Conservation (phyloP, 345 rosid genomes). For the Gynandropsis gynandra region DNA sequence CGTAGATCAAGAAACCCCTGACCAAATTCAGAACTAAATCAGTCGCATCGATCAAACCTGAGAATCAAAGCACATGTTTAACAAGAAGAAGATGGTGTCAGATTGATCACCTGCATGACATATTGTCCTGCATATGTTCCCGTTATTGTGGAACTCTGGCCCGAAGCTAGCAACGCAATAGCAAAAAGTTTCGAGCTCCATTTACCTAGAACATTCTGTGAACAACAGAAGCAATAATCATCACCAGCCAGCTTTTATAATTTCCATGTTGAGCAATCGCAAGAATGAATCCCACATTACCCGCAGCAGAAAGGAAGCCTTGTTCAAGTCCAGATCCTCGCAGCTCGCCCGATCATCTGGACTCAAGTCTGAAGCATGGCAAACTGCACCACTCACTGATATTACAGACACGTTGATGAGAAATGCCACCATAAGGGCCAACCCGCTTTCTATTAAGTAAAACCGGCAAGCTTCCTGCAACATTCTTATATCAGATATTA, state of each 20-base stretch:
- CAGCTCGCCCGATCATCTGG: slow-evolving; percentile 56
- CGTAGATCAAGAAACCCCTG: slow-evolving; percentile 82
- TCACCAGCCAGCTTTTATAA: background rate
- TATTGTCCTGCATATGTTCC: slow-evolving; percentile 99
- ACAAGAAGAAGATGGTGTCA: background rate
- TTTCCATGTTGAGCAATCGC: background rate
- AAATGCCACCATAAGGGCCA: slow-evolving; percentile 76
- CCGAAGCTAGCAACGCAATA: slow-evolving; percentile 83
- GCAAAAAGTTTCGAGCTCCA: slow-evolving; percentile 98
- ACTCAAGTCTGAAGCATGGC: slow-evolving; percentile 53
- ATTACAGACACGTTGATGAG: slow-evolving; percentile 86
- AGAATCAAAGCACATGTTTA: too few species aligned
- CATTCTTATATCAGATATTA: background rate
- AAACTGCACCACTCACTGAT: slow-evolving; percentile 87
- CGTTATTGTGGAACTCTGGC: slow-evolving; percentile 96
- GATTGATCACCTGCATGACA: slow-evolving; percentile 70
- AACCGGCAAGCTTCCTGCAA: slow-evolving; percentile 86
- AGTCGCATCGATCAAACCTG: slow-evolving; percentile 1
- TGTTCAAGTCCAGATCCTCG: slow-evolving; percentile 73
- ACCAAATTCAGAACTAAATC: background rate
- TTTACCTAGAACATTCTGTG: slow-evolving; percentile 83
- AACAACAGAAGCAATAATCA: slow-evolving; percentile 14
- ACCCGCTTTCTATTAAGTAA: slow-evolving; percentile 80
- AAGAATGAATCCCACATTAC: slow-evolving; percentile 35
- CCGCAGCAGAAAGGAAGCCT: slow-evolving; percentile 82